These are phyloP conservation scores for Wickerhamomyces rabaulensis DNA, from an alignment of 805 yeast species.

Conservation along the genomic window DNA sequence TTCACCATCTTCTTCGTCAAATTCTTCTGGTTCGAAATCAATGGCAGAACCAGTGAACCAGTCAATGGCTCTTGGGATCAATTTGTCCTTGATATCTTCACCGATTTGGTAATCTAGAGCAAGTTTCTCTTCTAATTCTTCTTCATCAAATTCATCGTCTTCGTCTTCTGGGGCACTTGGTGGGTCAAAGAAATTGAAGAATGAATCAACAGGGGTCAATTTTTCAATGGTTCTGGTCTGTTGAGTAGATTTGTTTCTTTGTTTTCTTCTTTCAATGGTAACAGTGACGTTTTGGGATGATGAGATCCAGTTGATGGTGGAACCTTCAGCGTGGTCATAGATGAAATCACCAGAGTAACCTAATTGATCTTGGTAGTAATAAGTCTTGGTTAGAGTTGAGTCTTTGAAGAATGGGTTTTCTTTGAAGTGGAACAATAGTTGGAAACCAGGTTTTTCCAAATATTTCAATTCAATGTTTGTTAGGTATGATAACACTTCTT, in stretches of 20 bases:
- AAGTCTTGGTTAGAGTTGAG: slow-evolving; percentile 70
- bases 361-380: slow-evolving; percentile 88
- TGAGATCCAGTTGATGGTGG: slow-evolving; percentile 76
- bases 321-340: slow-evolving; percentile 95
- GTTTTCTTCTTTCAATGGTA: slow-evolving; percentile 88
- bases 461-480: slow-evolving; percentile 73
- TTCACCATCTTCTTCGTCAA: slow-evolving; percentile 58
- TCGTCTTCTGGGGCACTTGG: slow-evolving; percentile 67
- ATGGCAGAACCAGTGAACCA: slow-evolving; percentile 99
- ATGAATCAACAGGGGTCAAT: slow-evolving; percentile 88
- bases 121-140: slow-evolving; percentile 74
- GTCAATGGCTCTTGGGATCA: slow-evolving; percentile 93
- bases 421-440: slow-evolving; percentile 74
- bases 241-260: slow-evolving; percentile 93
- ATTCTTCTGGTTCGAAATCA: slow-evolving; percentile 63
- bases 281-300: slow-evolving; percentile 82
- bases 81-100: slow-evolving; percentile 91
- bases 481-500: slow-evolving; percentile 70
- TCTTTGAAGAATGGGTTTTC: slow-evolving; percentile 76
- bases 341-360: slow-evolving; percentile 95
- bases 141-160: slow-evolving; percentile 58
- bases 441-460: slow-evolving; percentile 82
- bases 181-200: slow-evolving; percentile 93
- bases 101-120: slow-evolving; percentile 94
- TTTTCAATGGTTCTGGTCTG: slow-evolving; percentile 95